phyloP scores from a whole-genome alignment of 2,329 filamentous ascomycete species.

The Sclerotinia trifoliorum region DNA sequence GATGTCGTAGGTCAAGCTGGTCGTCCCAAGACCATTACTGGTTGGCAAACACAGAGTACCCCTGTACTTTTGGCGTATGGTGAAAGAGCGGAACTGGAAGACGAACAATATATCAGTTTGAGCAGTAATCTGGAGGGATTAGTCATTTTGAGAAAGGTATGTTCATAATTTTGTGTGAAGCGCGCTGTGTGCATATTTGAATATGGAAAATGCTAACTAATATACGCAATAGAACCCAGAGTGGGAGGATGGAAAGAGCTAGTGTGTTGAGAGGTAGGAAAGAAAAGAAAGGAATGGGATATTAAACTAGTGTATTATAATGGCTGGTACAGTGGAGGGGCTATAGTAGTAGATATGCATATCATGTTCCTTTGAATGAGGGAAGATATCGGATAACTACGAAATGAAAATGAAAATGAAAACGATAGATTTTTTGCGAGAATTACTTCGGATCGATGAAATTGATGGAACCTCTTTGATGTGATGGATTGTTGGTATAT shows the following conservation, averaged over 20 bases:
- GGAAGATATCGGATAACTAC: not conserved
- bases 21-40: slow-evolving; percentile 96
- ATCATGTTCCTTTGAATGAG: slow-evolving; percentile 17
- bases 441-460: too few relatives aligned
- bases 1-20: slow-evolving; percentile 97
- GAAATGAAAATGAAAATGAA: slow-evolving; percentile 28
- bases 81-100: slow-evolving; percentile 93
- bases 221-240: slow-evolving; percentile 50
- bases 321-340: slow-evolving; percentile 2
- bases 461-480: too few relatives aligned
- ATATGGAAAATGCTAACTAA: slow-evolving; percentile 22
- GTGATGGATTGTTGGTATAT: too few relatives aligned
- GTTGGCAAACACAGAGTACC: slow-evolving; percentile 99
- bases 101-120: slow-evolving; percentile 93
- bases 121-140: slow-evolving; percentile 90
- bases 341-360: slow-evolving; percentile 29
- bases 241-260: slow-evolving; percentile 51
- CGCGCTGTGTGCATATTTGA: not conserved
- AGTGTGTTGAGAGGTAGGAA: slow-evolving; percentile 26
- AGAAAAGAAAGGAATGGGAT: slow-evolving; percentile 29
- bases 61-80: slow-evolving; percentile 92
- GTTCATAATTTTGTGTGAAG: slow-evolving; percentile 32
- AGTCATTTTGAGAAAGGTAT: slow-evolving; percentile 94
- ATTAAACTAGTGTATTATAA: slow-evolving; percentile 41
- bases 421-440: slow-evolving; percentile 30